Base-by-base conservation (phyloP, 2,329 filamentous ascomycete genomes). In the Colletotrichum sp. region DNA sequence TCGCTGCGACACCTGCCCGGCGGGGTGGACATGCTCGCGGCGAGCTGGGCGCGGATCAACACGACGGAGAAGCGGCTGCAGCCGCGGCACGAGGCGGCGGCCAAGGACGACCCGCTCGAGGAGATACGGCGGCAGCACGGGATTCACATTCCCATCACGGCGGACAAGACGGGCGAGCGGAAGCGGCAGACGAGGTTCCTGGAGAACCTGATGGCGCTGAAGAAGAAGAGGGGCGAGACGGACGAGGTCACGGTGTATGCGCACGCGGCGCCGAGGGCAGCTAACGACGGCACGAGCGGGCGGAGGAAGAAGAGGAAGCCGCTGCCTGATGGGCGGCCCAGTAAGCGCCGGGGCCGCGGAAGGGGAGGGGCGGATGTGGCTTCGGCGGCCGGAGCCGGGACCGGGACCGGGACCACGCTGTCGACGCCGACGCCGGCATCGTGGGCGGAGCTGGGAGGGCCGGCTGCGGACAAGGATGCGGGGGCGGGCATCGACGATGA, bases 21-120 rank as follows among this genome's bases (percentile, higher is more conserved):
- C 26, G 89, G 91, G 28, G 92, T 95, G 49, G 94, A 96, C 81
- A 87, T 98, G 6, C 86, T 98, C 5, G 93, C 91, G n/a, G 91
- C 92, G 44, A 93, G 93, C 77, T 91, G 92, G 67, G 90, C 93
- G 12, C 92, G 95, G 73, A 90, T 98, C 75, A 87, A 94, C 62
- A 94, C 94, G 15, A 90, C 88, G 36, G 92, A 93, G 77, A 91
- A 92, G 76, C 88, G 90, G 49, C 83, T 95, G 16, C 88, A 88
- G 63, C 87, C 89, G 24, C 88, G 86, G 49, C 77, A 83, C 5
- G 80, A 83, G 30, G 79, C 79, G 8, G 81, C 79, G 15, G 77
- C 79, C 34, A 77, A 78, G n/a, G 81, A 84, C 71, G 84, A 85
- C 64, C 79, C 82, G 8, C 78, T 87, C 10, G 82, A 84, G 9